Percentiles rank a stretch among this genome's conserved stretches.
Conservation (phyloP, 768 basidiomycete species). For the Auricularia heimuer region DNA sequence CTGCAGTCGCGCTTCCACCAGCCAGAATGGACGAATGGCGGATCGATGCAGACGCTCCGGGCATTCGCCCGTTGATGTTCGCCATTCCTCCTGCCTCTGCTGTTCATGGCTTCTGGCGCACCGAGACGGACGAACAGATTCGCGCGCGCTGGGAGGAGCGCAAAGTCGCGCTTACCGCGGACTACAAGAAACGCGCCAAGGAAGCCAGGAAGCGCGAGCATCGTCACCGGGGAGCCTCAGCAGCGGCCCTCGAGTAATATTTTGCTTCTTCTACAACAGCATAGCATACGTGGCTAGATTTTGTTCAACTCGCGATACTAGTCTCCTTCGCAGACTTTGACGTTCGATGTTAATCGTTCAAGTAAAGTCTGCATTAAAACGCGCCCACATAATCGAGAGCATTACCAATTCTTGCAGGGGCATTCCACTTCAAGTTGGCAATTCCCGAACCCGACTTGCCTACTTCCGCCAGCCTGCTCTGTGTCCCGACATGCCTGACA, state of each 20-base stretch:
- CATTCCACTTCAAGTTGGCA: no score
- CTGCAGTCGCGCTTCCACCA: background rate
- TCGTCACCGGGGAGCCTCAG: constrained; percentile 35
- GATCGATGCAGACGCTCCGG: background rate
- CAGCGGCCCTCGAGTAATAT: constrained; percentile 18
- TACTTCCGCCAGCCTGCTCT: no score
- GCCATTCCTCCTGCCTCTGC: background rate
- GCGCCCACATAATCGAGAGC: no score
- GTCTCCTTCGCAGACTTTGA: no score
- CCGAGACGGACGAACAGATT: constrained; percentile 1
- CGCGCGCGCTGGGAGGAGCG: constrained; percentile 50
- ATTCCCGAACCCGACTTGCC: no score
- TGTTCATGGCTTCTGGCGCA: background rate
- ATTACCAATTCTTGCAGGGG: no score
- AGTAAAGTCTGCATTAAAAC: no score
- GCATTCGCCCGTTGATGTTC: background rate
- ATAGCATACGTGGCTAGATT: no score
- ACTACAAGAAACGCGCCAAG: constrained; percentile 68
- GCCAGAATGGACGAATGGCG: background rate
- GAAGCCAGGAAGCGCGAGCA: constrained; percentile 63
- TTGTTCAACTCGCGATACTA: no score
- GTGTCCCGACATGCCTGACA: no score
- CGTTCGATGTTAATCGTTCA: no score
- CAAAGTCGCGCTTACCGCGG: constrained; percentile 56
- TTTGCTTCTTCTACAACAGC: no score